Base-by-base conservation (phyloP, 139 green algal species). In the Marvania coccoides region DNA sequence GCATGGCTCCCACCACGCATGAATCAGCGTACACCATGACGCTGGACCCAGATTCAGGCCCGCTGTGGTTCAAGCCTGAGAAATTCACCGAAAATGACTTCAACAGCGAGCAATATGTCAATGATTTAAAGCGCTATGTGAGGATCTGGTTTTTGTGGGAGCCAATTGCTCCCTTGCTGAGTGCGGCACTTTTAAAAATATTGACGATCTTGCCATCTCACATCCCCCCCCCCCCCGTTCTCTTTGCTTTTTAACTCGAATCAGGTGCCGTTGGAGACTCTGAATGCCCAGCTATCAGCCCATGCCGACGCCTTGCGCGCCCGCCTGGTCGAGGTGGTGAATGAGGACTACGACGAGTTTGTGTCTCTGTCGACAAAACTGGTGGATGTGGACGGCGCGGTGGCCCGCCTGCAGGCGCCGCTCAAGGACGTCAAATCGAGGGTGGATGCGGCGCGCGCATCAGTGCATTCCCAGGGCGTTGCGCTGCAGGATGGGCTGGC, bases 281-380 rank as follows among this genome's bases (percentile, higher is more conserved):
- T 98, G 13, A 82, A 79, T 34, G 66, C 45, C 4, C 78, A 97
- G 70, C 72, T 98, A 34, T 66, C 89, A 13, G 63, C 51, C 2
- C 87, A 98, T 61, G 58, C 93, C 15, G 55, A 63, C 0, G 69
- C 67, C 0, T 63, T 98, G 31, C 19, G 6, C 3, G 5, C 51
- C n/a, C 71, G 86, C 75, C 69, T 96, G 4, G 83, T 94, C 26
- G 87, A 95, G 72, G 87, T 96, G 2, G 90, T 98, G 78, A 98
- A 98, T 57, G 81, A 88, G 36, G 90, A 98, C 78, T 98, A 95
- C 65, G 68, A 80, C 23, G 92, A 96, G 54, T 98, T 97, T 70
- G 88, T 97, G 14, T 81, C 76, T 59, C 82, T 98, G 7, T 90
- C 74, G 66, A 85, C 81, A 10, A 85, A 89, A 48, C 79, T 98